Conservation (phyloP, 2,329 filamentous ascomycete genomes). For the Sarocladium kiliense region DNA sequence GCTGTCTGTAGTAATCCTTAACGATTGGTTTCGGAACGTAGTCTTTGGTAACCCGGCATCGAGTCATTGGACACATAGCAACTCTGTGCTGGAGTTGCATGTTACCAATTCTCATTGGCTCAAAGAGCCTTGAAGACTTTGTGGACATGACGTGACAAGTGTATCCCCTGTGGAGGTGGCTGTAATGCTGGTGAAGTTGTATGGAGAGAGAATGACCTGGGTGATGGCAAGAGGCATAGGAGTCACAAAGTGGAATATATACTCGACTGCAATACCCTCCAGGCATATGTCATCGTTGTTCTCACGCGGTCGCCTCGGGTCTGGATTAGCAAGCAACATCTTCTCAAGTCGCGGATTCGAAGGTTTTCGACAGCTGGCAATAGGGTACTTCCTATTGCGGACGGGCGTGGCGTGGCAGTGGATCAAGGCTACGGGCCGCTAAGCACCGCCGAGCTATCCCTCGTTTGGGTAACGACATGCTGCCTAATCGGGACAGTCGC, state of each 20-base stretch:
- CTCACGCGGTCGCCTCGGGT: too few relatives aligned
- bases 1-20: conserved; percentile 44
- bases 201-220: background rate
- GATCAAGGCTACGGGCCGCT: too few relatives aligned
- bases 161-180: background rate
- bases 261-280: too few relatives aligned
- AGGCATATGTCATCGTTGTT: too few relatives aligned
- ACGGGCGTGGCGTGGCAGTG: background rate
- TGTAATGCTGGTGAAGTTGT: background rate
- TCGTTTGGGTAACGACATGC: background rate
- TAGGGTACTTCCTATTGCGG: background rate
- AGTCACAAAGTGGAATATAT: too few relatives aligned
- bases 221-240: too few relatives aligned
- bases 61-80: conserved; percentile 53
- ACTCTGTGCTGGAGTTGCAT: conserved; percentile 37
- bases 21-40: conserved; percentile 19
- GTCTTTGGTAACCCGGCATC: conserved; percentile 38
- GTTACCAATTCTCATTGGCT: conserved; percentile 35
- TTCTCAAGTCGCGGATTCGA: too few relatives aligned
- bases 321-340: background rate
- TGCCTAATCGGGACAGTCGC: background rate
- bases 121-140: conserved; percentile 28
- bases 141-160: background rate
- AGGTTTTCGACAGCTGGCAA: too few relatives aligned
- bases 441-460: too few relatives aligned